Evolutionary conservation across 176 grass and related monocot genomes (phyloP).

Genomic region (maize (Zea mays)): Zm-B73-REFERENCE-NAM-5.0 NC_050097.1:2538001-2538500

Average conservation of each 20-base stretch:
- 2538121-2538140: conserved; percentile 68
- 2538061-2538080: conserved; percentile 57
- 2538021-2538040: conserved; percentile 32
- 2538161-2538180: neutral
- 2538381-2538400: neutral
- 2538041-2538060: conserved; percentile 50
- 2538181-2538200: neutral
- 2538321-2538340: neutral
- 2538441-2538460: neutral
- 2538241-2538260: neutral
- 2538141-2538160: conserved; percentile 9
- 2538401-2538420: neutral
- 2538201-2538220: neutral
- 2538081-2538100: conserved; percentile 54
- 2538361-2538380: neutral
- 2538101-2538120: conserved; percentile 50
- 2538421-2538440: neutral
- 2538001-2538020: conserved; percentile 13
- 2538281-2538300: neutral
- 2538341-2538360: neutral
- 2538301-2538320: neutral
- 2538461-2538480: neutral
- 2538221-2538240: neutral
- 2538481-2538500: neutral
- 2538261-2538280: neutral